A percentile compares a stretch with the other conserved stretches of the same genome.
Evolutionary conservation across 805 yeast species (phyloP).

Genomic region (Naumovozyma dairenensis): DNA sequence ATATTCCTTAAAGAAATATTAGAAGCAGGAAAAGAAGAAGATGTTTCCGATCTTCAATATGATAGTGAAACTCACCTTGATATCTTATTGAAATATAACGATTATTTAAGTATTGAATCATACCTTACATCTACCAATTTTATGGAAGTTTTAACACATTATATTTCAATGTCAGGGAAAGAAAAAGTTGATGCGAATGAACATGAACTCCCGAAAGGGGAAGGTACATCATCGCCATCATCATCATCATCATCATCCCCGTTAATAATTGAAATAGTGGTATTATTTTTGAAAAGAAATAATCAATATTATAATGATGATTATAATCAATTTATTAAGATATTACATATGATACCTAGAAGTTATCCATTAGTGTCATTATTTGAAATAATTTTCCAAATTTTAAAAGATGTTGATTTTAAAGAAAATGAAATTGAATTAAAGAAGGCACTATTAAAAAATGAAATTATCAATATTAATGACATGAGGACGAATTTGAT

Average conservation of each 20-base stretch:
- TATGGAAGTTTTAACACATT: conserved; percentile 13
- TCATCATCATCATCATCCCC: too few species aligned
- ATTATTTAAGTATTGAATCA: conserved; percentile 19
- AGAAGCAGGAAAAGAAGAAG: too few species aligned
- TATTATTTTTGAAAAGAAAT: conserved; percentile 18
- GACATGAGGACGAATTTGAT: conserved; percentile 1
- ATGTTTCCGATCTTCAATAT: conserved; percentile 1
- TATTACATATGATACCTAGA: conserved; percentile 14
- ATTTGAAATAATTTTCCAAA: conserved; percentile 9
- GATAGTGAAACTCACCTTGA: conserved; percentile 9
- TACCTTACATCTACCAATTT: conserved; percentile 8
- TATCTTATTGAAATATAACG: conserved; percentile 15
- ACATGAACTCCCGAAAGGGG: too few species aligned
- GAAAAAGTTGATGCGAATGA: too few species aligned
- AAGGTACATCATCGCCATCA: too few species aligned
- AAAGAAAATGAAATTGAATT: conserved; percentile 8
- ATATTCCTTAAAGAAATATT: conserved; percentile 4
- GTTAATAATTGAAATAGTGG: too few species aligned
- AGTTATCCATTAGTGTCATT: conserved; percentile 9
- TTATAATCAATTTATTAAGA: conserved; percentile 2
- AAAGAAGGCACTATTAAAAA: conserved; percentile 17
- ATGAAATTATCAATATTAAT: conserved; percentile 9
- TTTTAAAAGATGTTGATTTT: conserved; percentile 8
- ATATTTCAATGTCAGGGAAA: conserved; percentile 8
- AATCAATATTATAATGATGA: conserved; percentile 4